Evolutionary conservation across 2,329 filamentous ascomycete species (phyloP), one percentile per base, ranked within the genome.

Genomic region (Rasamsonia emersonii): DNA sequence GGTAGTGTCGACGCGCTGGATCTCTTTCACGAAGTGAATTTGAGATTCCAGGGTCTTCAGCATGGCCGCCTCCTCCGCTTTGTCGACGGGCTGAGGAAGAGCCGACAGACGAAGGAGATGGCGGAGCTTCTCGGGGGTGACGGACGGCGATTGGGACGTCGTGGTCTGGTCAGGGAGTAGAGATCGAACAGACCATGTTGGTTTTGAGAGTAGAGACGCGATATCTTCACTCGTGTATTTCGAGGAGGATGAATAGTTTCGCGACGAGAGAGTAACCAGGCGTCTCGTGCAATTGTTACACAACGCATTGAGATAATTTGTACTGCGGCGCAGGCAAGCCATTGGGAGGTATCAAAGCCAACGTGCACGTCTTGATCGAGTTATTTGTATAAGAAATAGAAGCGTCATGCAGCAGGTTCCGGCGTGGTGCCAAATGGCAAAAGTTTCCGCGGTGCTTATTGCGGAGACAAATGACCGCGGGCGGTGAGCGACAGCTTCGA

Each of bases 51-150:
- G 70, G 1, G 80, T 88, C 14, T 71, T 53, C 3, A 93, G 70
- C 75, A 94, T 85, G 16, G 68, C 61, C 0, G 64, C 49, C 54
- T 93, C 81, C 46, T 86, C 79, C 31, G 67, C 67, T 2, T 64
- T 43, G 2, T 68, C 68, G 11, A 68, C 61, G 0, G 89, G 86
- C 1, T 71, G 70, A 0, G 89, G 86, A 0, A 98, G 78, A 9
- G 89, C 88, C 3, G 88, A 93, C 23, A 96, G 78, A 11, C 84
- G 82, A 20, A 95, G 78, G 7, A 96, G 77, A 56, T 95, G 89
- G 46, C 75, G 77, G 0, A 96, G 72, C 54, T 86, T 78, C 26
- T 74, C 54, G 1, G 76, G 64, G 0, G 80, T 77, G 40, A 93
- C 66, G 51, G 47, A 51, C 33, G 42, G 47, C 3, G 38, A 46